A percentile compares a stretch with the other conserved stretches of the same genome.
Evolutionary conservation across 805 yeast genomes (phyloP).

Genomic region (Kuraishia piskuri): DNA sequence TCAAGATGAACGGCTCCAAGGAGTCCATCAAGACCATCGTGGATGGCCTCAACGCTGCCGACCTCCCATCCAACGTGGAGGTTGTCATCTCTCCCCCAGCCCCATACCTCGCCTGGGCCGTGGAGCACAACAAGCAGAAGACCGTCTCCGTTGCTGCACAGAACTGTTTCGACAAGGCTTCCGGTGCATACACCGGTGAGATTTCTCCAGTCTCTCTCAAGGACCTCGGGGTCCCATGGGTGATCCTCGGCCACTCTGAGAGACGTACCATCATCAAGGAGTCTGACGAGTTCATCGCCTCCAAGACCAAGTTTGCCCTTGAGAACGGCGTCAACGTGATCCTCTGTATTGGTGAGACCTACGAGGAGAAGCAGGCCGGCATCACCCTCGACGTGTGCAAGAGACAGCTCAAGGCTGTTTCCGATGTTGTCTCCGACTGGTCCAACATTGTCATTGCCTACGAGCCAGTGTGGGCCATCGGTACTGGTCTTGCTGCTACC

Average conservation of each 20-base stretch:
- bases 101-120: slow-evolving; percentile 78
- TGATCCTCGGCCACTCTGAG: slow-evolving; percentile 95
- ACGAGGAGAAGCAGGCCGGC: slow-evolving; percentile 89
- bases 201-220: slow-evolving; percentile 79
- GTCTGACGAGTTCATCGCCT: slow-evolving; percentile 84
- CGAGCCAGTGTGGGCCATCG: slow-evolving; percentile 99
- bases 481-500: slow-evolving; percentile 98
- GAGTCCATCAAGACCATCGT: slow-evolving; percentile 77
- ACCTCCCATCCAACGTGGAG: slow-evolving; percentile 71
- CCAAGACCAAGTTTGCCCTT: slow-evolving; percentile 89
- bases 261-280: slow-evolving; percentile 93
- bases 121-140: slow-evolving; percentile 54
- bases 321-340: slow-evolving; percentile 86
- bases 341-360: slow-evolving; percentile 95
- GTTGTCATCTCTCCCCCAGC: slow-evolving; percentile 97
- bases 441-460: slow-evolving; percentile 87
- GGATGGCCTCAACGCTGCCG: slow-evolving; percentile 71
- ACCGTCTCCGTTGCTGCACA: slow-evolving; percentile 84
- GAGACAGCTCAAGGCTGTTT: slow-evolving; percentile 85
- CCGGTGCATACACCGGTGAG: slow-evolving; percentile 99
- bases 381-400: slow-evolving; percentile 79
- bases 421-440: slow-evolving; percentile 82
- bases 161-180: slow-evolving; percentile 77
- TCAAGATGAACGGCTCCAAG: slow-evolving; percentile 95
- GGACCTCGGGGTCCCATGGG: slow-evolving; percentile 93